Conservation (phyloP, 2,329 filamentous ascomycete genomes). For the Microdochium paspali region DNA sequence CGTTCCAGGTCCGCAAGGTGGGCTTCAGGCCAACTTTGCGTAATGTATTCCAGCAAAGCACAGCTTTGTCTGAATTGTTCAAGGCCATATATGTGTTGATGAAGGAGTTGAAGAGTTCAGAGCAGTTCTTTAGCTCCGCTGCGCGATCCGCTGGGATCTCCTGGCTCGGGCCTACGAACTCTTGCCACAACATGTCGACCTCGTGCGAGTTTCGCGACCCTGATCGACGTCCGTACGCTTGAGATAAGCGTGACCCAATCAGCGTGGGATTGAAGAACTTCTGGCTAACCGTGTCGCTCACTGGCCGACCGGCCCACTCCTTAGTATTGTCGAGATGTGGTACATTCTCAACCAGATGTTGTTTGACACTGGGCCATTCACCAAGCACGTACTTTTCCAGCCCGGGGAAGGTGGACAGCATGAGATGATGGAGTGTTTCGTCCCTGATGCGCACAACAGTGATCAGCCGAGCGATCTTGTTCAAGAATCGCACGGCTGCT, state of each 20-base stretch:
- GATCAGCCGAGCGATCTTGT: constrained; percentile 14
- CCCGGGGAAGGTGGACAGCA: constrained; percentile 9
- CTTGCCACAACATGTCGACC: constrained; percentile 15
- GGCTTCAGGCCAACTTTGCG: constrained; percentile 40
- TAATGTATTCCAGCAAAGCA: constrained; percentile 15
- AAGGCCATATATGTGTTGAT: constrained; percentile 16
- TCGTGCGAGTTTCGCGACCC: constrained; percentile 7
- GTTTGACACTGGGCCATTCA: constrained; percentile 16
- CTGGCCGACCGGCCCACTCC: background rate
- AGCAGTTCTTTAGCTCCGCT: constrained; percentile 9
- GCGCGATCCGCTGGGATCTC: constrained; percentile 9
- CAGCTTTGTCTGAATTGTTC: constrained; percentile 16
- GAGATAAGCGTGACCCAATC: constrained; percentile 8
- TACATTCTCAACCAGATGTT: constrained; percentile 6
- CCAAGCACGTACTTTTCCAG: constrained; percentile 14
- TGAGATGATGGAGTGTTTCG: constrained; percentile 5
- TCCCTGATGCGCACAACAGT: constrained; percentile 9
- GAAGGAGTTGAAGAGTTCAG: constrained; percentile 16
- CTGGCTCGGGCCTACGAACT: constrained; percentile 9
- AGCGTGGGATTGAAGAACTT: background rate
- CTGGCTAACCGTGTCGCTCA: background rate
- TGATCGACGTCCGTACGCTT: constrained; percentile 2
- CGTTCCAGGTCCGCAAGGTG: constrained; percentile 57
- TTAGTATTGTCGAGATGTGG: constrained; percentile 1
- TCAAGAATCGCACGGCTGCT: constrained; percentile 14